phyloP scores from a whole-genome alignment of 2,329 filamentous ascomycete species.

The Sporothrix globosa region DNA sequence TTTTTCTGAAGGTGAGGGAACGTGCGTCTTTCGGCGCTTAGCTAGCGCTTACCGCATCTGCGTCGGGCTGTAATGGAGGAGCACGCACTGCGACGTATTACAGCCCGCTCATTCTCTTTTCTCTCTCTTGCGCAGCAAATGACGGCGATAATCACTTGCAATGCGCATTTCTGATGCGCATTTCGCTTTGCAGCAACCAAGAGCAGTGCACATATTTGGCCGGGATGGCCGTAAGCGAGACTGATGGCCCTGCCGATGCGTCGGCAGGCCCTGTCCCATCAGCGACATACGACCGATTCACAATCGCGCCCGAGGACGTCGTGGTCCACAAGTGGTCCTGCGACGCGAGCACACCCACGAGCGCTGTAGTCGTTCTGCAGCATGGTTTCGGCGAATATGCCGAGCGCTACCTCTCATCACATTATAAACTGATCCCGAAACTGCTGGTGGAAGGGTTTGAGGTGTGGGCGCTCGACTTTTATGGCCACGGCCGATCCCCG shows the following conservation, averaged over 20 bases:
- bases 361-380: background rate
- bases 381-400: conserved; percentile 10
- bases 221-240: background rate
- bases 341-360: background rate
- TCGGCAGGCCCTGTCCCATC: background rate
- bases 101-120: background rate
- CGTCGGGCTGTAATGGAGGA: too few species aligned
- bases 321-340: conserved; percentile 18
- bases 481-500: conserved; percentile 5
- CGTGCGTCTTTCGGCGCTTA: background rate
- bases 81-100: too few species aligned
- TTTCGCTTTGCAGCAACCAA: background rate
- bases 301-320: background rate
- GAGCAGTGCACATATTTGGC: background rate
- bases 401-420: conserved; percentile 15
- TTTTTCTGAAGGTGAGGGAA: background rate
- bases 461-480: conserved; percentile 16
- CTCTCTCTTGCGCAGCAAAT: background rate
- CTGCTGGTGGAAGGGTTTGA: background rate
- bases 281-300: background rate
- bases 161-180: background rate
- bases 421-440: background rate
- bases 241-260: background rate
- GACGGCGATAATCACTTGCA: background rate
- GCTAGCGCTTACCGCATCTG: background rate